phyloP scores from a whole-genome alignment of 306 rosid species.

The Vicia villosa region DNA sequence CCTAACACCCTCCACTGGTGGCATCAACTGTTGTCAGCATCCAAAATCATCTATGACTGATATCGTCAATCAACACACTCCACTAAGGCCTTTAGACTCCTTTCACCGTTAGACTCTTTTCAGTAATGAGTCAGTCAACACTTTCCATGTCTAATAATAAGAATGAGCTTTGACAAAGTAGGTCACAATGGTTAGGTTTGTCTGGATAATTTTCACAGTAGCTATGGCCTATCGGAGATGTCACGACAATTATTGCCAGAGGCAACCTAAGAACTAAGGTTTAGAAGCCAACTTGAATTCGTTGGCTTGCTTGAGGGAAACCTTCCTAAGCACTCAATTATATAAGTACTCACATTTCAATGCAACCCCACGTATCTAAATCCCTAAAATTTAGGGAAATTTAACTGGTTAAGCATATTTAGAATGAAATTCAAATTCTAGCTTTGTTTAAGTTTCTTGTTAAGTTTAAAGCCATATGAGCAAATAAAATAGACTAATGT shows the following conservation, averaged over 20 bases:
- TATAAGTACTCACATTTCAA: background rate
- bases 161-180: background rate
- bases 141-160: background rate
- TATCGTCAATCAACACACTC: background rate
- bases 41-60: background rate
- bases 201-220: background rate
- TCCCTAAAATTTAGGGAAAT: background rate
- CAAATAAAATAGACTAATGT: background rate
- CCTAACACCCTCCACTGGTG: background rate
- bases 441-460: constrained; percentile 1
- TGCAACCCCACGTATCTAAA: background rate
- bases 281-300: background rate
- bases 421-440: constrained; percentile 3
- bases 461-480: background rate
- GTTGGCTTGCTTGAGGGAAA: background rate
- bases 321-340: background rate
- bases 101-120: background rate
- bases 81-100: background rate
- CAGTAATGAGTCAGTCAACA: constrained; percentile 4
- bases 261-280: background rate
- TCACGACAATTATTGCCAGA: background rate
- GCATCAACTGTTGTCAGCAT: background rate
- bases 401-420: background rate
- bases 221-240: background rate
- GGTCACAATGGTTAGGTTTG: background rate